phyloP scores from a whole-genome alignment of 2,329 filamentous ascomycete species.

The Hirsutella rhossiliensis region DNA sequence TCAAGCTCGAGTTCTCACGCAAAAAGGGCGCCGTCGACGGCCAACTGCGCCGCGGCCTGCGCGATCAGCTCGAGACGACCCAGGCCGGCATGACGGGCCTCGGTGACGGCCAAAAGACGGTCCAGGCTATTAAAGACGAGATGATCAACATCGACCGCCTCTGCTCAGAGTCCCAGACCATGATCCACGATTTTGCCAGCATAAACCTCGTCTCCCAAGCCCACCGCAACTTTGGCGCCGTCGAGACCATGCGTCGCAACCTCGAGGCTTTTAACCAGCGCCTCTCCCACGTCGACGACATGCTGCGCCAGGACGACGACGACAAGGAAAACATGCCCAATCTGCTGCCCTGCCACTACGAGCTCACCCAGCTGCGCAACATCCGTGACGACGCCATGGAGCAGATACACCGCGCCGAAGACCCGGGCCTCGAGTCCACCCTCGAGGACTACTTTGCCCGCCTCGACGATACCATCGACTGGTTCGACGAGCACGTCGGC shows the following conservation, averaged over 20 bases:
- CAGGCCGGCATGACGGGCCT: slow-evolving; percentile 87
- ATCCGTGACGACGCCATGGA: slow-evolving; percentile 95
- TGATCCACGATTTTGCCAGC: slow-evolving; percentile 91
- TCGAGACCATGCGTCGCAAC: slow-evolving; percentile 85
- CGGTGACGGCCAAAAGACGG: slow-evolving; percentile 79
- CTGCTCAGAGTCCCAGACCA: slow-evolving; percentile 92
- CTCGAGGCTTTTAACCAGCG: slow-evolving; percentile 78
- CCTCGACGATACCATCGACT: slow-evolving; percentile 77
- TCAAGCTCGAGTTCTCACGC: slow-evolving; percentile 86
- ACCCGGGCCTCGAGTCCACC: slow-evolving; percentile 64
- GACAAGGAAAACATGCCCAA: slow-evolving; percentile 89
- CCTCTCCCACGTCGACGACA: slow-evolving; percentile 60
- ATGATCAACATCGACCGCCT: slow-evolving; percentile 98
- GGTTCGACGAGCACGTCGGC: slow-evolving; percentile 93
- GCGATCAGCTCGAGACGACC: slow-evolving; percentile 88
- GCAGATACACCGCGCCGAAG: slow-evolving; percentile 72
- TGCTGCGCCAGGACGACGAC: slow-evolving; percentile 73
- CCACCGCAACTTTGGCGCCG: slow-evolving; percentile 89
- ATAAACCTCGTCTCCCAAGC: slow-evolving; percentile 89
- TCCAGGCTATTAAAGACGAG: slow-evolving; percentile 91
- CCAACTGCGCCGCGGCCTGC: slow-evolving; percentile 76
- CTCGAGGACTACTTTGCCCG: slow-evolving; percentile 82
- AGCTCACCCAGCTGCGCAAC: slow-evolving; percentile 81
- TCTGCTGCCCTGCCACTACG: slow-evolving; percentile 78
- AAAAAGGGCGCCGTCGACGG: slow-evolving; percentile 89